Evolutionary conservation across 2,329 filamentous ascomycete genomes (phyloP), one percentile per base, ranked within the genome.

Genomic region (Xylariaceae sp.): DNA sequence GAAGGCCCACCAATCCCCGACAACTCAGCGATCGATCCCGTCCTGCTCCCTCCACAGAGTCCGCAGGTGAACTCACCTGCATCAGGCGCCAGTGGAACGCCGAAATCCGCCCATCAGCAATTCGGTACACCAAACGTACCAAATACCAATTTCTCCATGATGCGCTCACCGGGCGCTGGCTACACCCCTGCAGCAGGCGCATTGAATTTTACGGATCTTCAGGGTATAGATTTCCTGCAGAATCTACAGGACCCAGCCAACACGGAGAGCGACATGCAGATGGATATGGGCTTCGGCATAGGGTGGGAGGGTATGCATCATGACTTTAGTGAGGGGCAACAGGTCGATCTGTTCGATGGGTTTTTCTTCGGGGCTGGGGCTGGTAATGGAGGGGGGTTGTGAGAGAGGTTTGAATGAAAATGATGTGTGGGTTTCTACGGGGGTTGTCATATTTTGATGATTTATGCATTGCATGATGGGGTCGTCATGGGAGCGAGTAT

Each of bases 271-370:
- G 79, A 80, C 60, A 66, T 74, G 58, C 76, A 80, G 68, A 75
- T 85, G 61, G 84, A 88, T 58, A 75, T 89, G 42, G 84, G 84
- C 0, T 84, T 86, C 57, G 85, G 85, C 50, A 75, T 89, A 42
- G 84, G 84, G 33, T 84, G 82, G 80, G 77, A 83, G 54, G 75
- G 77, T 12, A 74, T 84, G 64, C 77, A 83, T 61, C 83, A 87
- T 59, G 85, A 87, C 61, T 86, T 78, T 53, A 75, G 75, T 52
- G 79, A 84, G 43, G 76, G 76, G 46, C 75, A 81, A 64, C 77
- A 83, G 63, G 77, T 88, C 63, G 81, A 88, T 53, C 78, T 86
- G 0, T 89, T 90, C 68, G 86, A 89, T 63, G 83, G 83, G 0
- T 89, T 89, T 66, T 88, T 88, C 72, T 88, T 88, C 65, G 84